phyloP scores from a whole-genome alignment of 306 rosid genomes.

The Astragalus membranaceus region DNA sequence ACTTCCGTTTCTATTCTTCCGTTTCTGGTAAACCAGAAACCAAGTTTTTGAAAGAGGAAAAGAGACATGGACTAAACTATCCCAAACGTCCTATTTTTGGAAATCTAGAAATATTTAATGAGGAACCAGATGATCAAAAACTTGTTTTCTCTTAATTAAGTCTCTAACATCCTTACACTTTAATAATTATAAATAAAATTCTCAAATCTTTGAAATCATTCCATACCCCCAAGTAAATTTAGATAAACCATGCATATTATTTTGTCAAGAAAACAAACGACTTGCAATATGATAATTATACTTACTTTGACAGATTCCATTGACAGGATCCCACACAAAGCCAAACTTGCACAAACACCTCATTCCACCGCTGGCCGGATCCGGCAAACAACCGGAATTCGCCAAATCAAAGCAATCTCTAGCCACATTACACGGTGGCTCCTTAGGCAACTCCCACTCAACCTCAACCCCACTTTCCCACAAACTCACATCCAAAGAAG shows the following conservation, averaged over 20 bases:
- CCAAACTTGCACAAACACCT: slow-evolving; percentile 33
- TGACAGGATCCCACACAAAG: slow-evolving; percentile 33
- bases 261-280: too few relatives aligned
- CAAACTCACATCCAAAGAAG: slow-evolving; percentile 4
- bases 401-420: slow-evolving; percentile 16
- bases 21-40: too few relatives aligned
- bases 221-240: too few relatives aligned
- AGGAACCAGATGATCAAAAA: too few relatives aligned
- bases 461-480: slow-evolving; percentile 43
- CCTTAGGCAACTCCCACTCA: slow-evolving; percentile 35
- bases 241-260: too few relatives aligned
- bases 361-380: slow-evolving; percentile 3
- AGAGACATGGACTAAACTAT: too few relatives aligned
- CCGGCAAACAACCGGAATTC: slow-evolving; percentile 27
- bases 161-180: not conserved
- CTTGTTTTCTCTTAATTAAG: not conserved
- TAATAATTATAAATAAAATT: too few relatives aligned
- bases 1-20: too few relatives aligned
- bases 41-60: too few relatives aligned
- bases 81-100: too few relatives aligned
- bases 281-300: not conserved
- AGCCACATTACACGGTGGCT: slow-evolving; percentile 17
- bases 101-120: not conserved
- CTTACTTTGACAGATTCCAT: slow-evolving; percentile 31
- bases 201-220: not conserved